These are phyloP conservation scores for Hericium erinaceus DNA, from an alignment of 768 basidiomycete species.

Conservation along the genomic window DNA sequence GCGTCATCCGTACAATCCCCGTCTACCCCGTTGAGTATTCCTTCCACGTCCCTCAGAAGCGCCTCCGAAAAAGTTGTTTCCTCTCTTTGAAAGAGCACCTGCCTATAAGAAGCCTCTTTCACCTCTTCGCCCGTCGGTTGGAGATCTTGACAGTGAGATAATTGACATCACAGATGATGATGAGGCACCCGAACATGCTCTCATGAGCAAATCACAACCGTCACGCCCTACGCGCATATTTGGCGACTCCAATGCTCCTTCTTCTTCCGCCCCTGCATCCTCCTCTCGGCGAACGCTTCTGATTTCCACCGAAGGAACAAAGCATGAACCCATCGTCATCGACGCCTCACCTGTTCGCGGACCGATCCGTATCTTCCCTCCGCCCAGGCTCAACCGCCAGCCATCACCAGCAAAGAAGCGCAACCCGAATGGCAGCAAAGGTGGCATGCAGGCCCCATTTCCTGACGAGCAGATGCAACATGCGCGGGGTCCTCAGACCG, in stretches of 20 bases:
- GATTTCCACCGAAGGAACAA: slow-evolving; percentile 1
- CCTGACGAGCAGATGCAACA: neutral
- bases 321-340: slow-evolving; percentile 5
- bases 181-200: slow-evolving; percentile 1
- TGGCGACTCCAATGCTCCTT: too few relatives aligned
- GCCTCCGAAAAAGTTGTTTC: neutral
- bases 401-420: neutral
- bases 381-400: neutral
- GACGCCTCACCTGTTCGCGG: slow-evolving; percentile 6
- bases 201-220: slow-evolving; percentile 1
- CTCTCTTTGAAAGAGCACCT: neutral
- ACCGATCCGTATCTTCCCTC: neutral
- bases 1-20: too few relatives aligned
- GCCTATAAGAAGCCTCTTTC: neutral
- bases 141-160: neutral
- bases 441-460: neutral
- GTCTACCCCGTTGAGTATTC: too few relatives aligned
- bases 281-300: too few relatives aligned
- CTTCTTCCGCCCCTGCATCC: too few relatives aligned
- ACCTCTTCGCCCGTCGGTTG: neutral
- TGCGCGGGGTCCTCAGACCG: neutral
- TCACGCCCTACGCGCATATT: too few relatives aligned
- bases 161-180: neutral
- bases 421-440: neutral
- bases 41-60: too few relatives aligned